These are phyloP conservation scores for Calamus simplicifolius DNA, from an alignment of 176 grass and related monocot species.

Conservation along the genomic window DNA sequence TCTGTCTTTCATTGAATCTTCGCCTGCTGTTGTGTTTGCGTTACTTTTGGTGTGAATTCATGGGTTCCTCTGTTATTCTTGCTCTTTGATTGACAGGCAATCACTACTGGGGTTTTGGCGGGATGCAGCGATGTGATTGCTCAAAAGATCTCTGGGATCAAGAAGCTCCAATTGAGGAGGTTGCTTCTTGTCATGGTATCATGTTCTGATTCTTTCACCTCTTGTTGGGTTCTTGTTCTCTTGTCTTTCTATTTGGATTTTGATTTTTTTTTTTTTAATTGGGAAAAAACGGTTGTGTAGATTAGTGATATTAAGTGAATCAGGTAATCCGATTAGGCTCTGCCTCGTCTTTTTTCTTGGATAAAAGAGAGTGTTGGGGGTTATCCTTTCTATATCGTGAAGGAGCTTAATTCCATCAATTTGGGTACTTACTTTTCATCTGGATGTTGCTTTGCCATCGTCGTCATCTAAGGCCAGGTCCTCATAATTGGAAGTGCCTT, in stretches of 20 bases:
- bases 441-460: too few species aligned
- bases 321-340: too few species aligned
- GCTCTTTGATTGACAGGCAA: constrained; percentile 16
- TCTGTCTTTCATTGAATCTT: neutral
- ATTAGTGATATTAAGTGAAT: too few species aligned
- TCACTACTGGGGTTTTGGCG: constrained; percentile 30
- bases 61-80: too few species aligned
- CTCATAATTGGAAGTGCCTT: too few species aligned
- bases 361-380: too few species aligned
- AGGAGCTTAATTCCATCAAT: too few species aligned
- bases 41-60: neutral
- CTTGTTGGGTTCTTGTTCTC: neutral
- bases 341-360: too few species aligned
- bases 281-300: too few species aligned
- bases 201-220: neutral
- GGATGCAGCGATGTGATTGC: constrained; percentile 34
- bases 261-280: neutral
- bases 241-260: neutral
- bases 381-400: too few species aligned
- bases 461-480: too few species aligned
- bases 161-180: constrained; percentile 41
- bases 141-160: constrained; percentile 31
- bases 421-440: too few species aligned
- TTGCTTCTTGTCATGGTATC: constrained; percentile 37
- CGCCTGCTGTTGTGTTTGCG: neutral